Evolutionary conservation across 1,139 yeast species (phyloP).

Genomic region (Suhomyces maxii): DNA sequence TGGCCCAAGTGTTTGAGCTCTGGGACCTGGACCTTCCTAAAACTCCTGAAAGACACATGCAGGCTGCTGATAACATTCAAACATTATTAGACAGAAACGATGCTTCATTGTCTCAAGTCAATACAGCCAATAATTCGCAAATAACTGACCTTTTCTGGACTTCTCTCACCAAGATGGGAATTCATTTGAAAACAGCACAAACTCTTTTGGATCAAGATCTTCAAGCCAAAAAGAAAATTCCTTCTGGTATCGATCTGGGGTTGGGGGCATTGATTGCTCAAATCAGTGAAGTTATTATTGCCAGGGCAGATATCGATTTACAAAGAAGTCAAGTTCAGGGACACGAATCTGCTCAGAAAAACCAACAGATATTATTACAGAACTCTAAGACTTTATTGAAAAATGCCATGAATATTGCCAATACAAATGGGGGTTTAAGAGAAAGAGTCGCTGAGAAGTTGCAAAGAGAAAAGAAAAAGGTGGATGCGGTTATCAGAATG

Average conservation of each 20-base stretch:
- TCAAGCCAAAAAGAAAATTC: constrained; percentile 19
- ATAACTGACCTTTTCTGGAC: constrained; percentile 33
- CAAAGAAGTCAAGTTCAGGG: constrained; percentile 41
- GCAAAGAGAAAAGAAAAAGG: constrained; percentile 40
- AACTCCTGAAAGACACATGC: constrained; percentile 37
- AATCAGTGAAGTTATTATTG: constrained; percentile 45
- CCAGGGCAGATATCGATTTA: constrained; percentile 54
- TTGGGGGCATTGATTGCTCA: constrained; percentile 41
- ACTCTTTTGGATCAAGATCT: constrained; percentile 26
- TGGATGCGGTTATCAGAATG: constrained; percentile 48
- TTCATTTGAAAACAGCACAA: constrained; percentile 40
- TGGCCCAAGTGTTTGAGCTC: constrained; percentile 18
- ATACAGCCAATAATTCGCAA: constrained; percentile 10
- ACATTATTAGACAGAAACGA: constrained; percentile 42
- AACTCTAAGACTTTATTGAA: constrained; percentile 46
- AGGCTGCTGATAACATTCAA: constrained; percentile 47
- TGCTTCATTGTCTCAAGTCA: constrained; percentile 16
- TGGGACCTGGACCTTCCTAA: constrained; percentile 31
- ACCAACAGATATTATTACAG: constrained; percentile 29
- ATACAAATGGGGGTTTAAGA: constrained; percentile 50
- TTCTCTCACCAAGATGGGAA: constrained; percentile 38
- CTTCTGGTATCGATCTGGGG: constrained; percentile 23
- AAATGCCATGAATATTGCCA: constrained; percentile 48
- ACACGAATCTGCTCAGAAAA: constrained; percentile 30
- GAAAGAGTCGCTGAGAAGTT: constrained; percentile 48